These are phyloP conservation scores for Piromyces sp. DNA, from an alignment of 192 early-diverging fungal species.

Conservation along the genomic window DNA sequence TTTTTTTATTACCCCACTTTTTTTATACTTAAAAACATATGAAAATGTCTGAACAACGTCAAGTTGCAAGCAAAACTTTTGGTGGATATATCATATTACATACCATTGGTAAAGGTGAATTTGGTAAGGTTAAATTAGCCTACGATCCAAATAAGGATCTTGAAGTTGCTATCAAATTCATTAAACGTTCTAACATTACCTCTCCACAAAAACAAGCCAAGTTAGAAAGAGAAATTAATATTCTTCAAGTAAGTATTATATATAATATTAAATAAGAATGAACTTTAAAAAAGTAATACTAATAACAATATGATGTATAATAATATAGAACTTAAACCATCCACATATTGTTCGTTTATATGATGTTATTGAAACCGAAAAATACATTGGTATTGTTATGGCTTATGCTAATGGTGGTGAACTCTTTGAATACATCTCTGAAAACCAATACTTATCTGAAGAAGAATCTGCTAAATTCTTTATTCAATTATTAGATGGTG, in stretches of 20 bases:
- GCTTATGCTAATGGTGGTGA: constrained; percentile 48
- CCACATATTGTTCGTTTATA: constrained; percentile 78
- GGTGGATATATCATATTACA: neutral
- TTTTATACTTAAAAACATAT: no score
- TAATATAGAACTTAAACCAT: constrained; percentile 69
- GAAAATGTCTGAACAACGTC: neutral
- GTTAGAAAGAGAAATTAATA: neutral
- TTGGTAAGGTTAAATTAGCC: neutral
- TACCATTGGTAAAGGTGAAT: neutral
- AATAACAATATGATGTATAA: no score
- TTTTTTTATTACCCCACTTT: no score
- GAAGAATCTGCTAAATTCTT: constrained; percentile 13
- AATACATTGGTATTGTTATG: constrained; percentile 92
- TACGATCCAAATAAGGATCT: neutral
- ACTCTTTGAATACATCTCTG: constrained; percentile 14
- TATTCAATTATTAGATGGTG: constrained; percentile 17
- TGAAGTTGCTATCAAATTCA: neutral
- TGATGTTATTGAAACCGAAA: constrained; percentile 91
- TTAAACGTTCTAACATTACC: neutral
- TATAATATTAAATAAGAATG: no score
- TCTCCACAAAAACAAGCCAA: neutral
- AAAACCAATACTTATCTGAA: constrained; percentile 9
- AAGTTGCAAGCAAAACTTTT: neutral
- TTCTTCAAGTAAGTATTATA: neutral
- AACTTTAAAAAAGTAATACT: no score